Percentiles rank a stretch among this genome's conserved stretches.
Evolutionary conservation across 169 alveolate species (phyloP).

Genomic region (Amoebophrya sp.): DNA sequence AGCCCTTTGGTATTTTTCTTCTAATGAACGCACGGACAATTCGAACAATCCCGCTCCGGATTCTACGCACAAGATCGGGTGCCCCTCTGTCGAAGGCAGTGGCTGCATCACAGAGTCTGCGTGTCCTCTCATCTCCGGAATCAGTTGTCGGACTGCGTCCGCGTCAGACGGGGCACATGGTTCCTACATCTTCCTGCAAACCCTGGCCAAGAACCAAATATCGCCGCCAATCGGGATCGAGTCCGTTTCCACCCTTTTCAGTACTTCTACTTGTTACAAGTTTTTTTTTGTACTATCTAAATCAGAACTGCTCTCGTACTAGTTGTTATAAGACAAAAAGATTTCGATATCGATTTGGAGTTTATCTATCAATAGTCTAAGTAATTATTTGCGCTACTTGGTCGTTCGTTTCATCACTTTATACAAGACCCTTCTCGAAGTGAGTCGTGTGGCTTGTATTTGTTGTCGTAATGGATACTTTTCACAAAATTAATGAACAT

Average conservation of each 20-base stretch:
- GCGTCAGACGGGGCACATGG: neutral
- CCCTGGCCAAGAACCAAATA: neutral
- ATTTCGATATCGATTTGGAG: too few species aligned
- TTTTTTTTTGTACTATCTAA: too few species aligned
- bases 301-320: too few species aligned
- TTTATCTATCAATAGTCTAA: too few species aligned
- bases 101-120: neutral
- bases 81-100: neutral
- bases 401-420: too few species aligned
- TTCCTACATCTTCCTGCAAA: neutral
- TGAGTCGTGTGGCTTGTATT: too few species aligned
- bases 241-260: neutral
- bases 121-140: neutral
- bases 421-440: too few species aligned
- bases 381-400: too few species aligned
- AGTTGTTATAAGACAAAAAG: too few species aligned
- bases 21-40: slow-evolving; percentile 9
- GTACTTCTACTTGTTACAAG: neutral
- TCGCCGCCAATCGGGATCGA: neutral
- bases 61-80: neutral
- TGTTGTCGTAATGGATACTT: too few species aligned
- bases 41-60: slow-evolving; percentile 12
- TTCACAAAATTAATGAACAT: too few species aligned
- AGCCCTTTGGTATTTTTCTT: too few species aligned
- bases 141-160: neutral